Conservation (phyloP, 805 yeast species). For the Metschnikowia reukaufii region DNA sequence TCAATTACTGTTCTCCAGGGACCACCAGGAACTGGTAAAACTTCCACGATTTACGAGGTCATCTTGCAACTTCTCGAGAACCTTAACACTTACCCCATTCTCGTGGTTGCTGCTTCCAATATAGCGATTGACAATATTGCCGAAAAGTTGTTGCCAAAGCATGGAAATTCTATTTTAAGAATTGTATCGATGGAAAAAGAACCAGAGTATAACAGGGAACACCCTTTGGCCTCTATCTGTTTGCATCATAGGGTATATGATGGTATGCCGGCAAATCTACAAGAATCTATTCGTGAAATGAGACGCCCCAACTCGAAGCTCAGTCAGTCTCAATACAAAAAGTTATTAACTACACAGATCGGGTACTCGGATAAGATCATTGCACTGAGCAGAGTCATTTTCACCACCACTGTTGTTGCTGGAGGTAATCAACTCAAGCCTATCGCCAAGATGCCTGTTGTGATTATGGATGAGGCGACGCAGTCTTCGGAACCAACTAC, state of each 20-base stretch:
- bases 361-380: slow-evolving; percentile 47
- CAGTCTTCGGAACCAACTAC: slow-evolving; percentile 75
- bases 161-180: slow-evolving; percentile 53
- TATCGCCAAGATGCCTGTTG: slow-evolving; percentile 57
- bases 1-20: slow-evolving; percentile 50
- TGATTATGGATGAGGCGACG: slow-evolving; percentile 77
- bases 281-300: slow-evolving; percentile 45
- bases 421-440: slow-evolving; percentile 60
- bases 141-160: slow-evolving; percentile 56
- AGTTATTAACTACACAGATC: slow-evolving; percentile 44
- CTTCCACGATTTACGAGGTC: slow-evolving; percentile 44
- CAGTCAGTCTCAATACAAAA: slow-evolving; percentile 46
- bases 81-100: slow-evolving; percentile 57
- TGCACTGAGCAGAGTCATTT: slow-evolving; percentile 56
- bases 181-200: slow-evolving; percentile 62
- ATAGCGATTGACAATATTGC: slow-evolving; percentile 78
- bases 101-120: slow-evolving; percentile 75
- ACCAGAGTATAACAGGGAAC: slow-evolving; percentile 55
- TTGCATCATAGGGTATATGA: slow-evolving; percentile 59
- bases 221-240: slow-evolving; percentile 59
- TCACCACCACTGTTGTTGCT: slow-evolving; percentile 71
- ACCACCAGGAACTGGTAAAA: slow-evolving; percentile 46
- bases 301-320: slow-evolving; percentile 27
- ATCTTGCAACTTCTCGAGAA: slow-evolving; percentile 55
- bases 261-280: slow-evolving; percentile 46